Evolutionary conservation across 1,284 basidiomycete genomes (phyloP).

Genomic region (Ganoderma meredithae): DNA sequence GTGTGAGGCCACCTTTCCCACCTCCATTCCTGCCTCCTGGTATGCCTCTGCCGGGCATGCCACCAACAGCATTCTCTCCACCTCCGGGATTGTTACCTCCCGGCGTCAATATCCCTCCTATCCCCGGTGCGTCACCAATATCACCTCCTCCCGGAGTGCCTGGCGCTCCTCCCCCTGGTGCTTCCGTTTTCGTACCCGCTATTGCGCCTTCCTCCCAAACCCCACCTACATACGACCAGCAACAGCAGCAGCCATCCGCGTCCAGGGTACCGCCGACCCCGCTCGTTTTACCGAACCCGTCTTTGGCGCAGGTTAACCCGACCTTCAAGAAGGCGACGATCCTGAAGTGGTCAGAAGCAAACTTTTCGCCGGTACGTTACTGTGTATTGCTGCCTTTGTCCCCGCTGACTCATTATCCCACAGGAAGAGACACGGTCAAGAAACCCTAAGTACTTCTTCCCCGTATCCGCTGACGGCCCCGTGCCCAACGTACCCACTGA

Average conservation of each 20-base stretch:
- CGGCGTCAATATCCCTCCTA: constrained; percentile 28
- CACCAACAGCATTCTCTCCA: constrained; percentile 33
- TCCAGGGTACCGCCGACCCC: constrained; percentile 30
- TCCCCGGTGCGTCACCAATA: constrained; percentile 32
- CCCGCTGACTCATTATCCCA: constrained; percentile 3
- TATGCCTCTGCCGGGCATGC: constrained; percentile 35
- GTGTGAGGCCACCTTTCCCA: constrained; percentile 49
- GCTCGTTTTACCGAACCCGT: constrained; percentile 63
- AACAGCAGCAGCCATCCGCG: constrained; percentile 14
- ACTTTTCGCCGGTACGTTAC: constrained; percentile 74
- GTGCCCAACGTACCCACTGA: constrained; percentile 46
- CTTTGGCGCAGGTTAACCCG: constrained; percentile 69
- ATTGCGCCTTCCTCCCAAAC: constrained; percentile 7
- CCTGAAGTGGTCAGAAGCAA: constrained; percentile 79
- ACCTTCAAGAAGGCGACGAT: constrained; percentile 80
- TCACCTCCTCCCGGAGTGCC: constrained; percentile 29
- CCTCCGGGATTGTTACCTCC: constrained; percentile 33
- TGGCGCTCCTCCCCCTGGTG: constrained; percentile 16
- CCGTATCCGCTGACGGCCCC: constrained; percentile 41
- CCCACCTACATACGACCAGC: constrained; percentile 7
- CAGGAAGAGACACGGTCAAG: constrained; percentile 86
- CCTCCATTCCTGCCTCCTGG: constrained; percentile 42
- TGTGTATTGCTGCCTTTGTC: constrained; percentile 1
- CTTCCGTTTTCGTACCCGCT: constrained; percentile 21
- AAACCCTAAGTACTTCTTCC: constrained; percentile 75